Percentiles rank a stretch among this genome's conserved stretches.
phyloP scores from a whole-genome alignment of 1,139 yeast genomes.

The Chernovozyma aurita region DNA sequence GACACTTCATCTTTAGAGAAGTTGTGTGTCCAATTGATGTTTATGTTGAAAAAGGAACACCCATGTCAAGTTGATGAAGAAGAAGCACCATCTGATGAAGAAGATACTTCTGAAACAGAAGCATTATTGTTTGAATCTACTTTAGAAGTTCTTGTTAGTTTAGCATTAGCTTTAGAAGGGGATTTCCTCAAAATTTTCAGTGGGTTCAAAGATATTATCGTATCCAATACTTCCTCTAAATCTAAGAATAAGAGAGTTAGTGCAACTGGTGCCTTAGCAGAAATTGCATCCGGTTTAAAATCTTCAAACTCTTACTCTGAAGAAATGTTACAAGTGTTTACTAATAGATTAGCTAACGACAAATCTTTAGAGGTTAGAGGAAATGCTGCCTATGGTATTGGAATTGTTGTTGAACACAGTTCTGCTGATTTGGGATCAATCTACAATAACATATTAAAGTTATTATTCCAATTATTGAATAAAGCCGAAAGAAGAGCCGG shows the following conservation, averaged over 20 bases:
- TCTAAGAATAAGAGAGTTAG: constrained; percentile 74
- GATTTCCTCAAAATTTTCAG: constrained; percentile 72
- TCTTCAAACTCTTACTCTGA: constrained; percentile 57
- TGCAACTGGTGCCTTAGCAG: constrained; percentile 88
- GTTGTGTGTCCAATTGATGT: constrained; percentile 66
- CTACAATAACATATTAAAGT: constrained; percentile 67
- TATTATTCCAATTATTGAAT: constrained; percentile 72
- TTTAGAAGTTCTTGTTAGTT: constrained; percentile 74
- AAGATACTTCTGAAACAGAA: constrained; percentile 83
- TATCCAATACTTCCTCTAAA: constrained; percentile 57
- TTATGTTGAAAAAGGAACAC: constrained; percentile 74
- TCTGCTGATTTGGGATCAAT: constrained; percentile 55
- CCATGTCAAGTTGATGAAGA: constrained; percentile 65
- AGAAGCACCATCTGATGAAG: constrained; percentile 50
- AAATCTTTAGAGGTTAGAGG: constrained; percentile 87
- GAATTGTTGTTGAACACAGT: constrained; percentile 64
- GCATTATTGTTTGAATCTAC: constrained; percentile 82
- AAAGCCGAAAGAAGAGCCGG: constrained; percentile 68
- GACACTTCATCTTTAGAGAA: constrained; percentile 60
- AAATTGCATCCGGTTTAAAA: constrained; percentile 75
- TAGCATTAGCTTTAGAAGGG: constrained; percentile 69
- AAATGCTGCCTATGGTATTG: constrained; percentile 95
- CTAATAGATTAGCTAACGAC: constrained; percentile 67
- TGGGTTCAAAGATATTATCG: constrained; percentile 65
- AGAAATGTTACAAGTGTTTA: constrained; percentile 67